Conservation (phyloP, 2,329 filamentous ascomycete species). For the Biscogniauxia sp. region DNA sequence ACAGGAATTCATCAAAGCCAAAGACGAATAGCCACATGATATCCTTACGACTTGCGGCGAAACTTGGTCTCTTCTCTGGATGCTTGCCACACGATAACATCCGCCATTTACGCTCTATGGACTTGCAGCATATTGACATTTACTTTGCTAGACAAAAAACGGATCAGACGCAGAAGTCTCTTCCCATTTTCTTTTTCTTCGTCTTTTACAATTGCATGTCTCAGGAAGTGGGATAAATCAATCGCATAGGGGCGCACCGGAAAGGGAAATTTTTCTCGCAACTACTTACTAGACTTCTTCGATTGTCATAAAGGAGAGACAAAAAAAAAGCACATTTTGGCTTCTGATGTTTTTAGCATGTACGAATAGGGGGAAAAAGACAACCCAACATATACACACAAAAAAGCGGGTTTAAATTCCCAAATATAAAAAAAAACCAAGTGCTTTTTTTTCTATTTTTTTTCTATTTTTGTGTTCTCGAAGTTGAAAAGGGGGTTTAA, state of each 20-base stretch:
- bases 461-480: too few relatives aligned
- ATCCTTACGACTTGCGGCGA: slow-evolving; percentile 4
- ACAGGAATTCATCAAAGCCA: slow-evolving; percentile 5
- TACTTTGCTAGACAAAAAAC: slow-evolving; percentile 25
- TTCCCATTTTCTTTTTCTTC: slow-evolving; percentile 4
- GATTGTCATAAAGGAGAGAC: slow-evolving; percentile 21
- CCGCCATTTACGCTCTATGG: slow-evolving; percentile 5
- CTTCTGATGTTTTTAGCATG: slow-evolving; percentile 19
- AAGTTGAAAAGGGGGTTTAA: neutral
- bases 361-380: slow-evolving; percentile 27
- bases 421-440: neutral
- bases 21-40: slow-evolving; percentile 11
- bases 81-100: slow-evolving; percentile 13
- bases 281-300: slow-evolving; percentile 21
- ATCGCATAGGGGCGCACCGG: slow-evolving; percentile 26
- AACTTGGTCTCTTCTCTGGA: slow-evolving; percentile 17
- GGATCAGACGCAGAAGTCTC: slow-evolving; percentile 15
- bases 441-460: too few relatives aligned
- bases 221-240: slow-evolving; percentile 29
- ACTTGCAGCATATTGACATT: slow-evolving; percentile 11
- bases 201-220: slow-evolving; percentile 25
- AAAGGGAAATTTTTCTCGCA: slow-evolving; percentile 30
- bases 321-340: slow-evolving; percentile 22
- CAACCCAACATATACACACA: neutral
- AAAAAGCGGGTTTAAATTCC: neutral